Evolutionary conservation across 305 asterid species (phyloP), one percentile per base, ranked within the genome.

Genomic region (Fraxinus dipetala): DNA sequence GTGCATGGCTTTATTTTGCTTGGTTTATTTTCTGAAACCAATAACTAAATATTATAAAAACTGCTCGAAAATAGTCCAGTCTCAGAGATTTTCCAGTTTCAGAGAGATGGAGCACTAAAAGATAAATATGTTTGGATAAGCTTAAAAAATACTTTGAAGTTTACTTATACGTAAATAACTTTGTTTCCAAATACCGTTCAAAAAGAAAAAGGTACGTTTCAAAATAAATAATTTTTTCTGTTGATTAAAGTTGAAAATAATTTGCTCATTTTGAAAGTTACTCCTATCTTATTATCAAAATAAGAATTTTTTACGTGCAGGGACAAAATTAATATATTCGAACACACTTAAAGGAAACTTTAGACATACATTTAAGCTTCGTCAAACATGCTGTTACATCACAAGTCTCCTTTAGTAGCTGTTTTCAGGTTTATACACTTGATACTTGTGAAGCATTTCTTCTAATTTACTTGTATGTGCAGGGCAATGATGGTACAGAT

Each of bases 401-500:
- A 70, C 76, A 70, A 31, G 45, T 32, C 76, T 16, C 69, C 77
- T 31, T 79, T 83, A 34, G 6, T 31, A n/a, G 14, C 75, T 72
- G 35, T n/a, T 78, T 51, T 82, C 31, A 51, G 45, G 43, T 45
- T 51, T 69, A 2, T 61, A 70, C 43, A 70, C 45, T 70, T 32
- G 24, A 70, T 70, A 70, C 24, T 31, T 8, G 9, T 72, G 48
- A 31, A 43, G 43, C 76, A 48, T 75, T 78, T 45, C 76, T 70
- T 48, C 81, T 65, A 36, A 48, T 81, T 56, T 82, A 76, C 59
- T 76, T 77, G 74, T 81, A 82, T 78, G 36, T 87, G 88, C 92
- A 93, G 97, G 90, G 89, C 43, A 86, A 92, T 83, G 90, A 86
- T 87, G 87, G 89, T 82, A 87, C 84, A 77, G 89, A 89, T 83